phyloP scores from a whole-genome alignment of 2,329 filamentous ascomycete species.

The Alternaria ethzedia region DNA sequence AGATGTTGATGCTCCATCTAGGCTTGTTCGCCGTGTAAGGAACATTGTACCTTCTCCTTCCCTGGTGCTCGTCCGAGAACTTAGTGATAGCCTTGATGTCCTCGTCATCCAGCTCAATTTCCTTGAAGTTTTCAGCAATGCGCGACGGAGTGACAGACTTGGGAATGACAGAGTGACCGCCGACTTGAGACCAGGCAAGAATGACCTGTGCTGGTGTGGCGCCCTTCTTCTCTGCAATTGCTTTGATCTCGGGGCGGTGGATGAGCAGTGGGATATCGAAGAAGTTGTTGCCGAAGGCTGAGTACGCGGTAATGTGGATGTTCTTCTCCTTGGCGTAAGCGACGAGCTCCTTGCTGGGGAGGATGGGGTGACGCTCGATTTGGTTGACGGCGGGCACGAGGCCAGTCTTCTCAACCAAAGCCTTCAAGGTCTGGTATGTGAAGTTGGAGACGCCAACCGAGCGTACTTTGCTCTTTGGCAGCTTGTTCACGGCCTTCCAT shows the following conservation, averaged over 20 bases:
- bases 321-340: slow-evolving; percentile 39
- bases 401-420: slow-evolving; percentile 59
- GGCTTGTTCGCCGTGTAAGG: slow-evolving; percentile 54
- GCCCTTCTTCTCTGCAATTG: slow-evolving; percentile 67
- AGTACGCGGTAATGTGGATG: slow-evolving; percentile 43
- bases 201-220: slow-evolving; percentile 79
- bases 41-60: slow-evolving; percentile 62
- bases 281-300: slow-evolving; percentile 54
- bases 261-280: slow-evolving; percentile 66
- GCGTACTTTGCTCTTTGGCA: slow-evolving; percentile 47
- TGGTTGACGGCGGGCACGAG: slow-evolving; percentile 39
- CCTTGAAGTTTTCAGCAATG: slow-evolving; percentile 40
- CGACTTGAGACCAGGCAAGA: slow-evolving; percentile 84
- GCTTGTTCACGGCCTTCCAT: slow-evolving; percentile 49
- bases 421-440: slow-evolving; percentile 53
- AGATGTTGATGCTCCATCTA: slow-evolving; percentile 64
- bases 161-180: slow-evolving; percentile 39
- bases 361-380: slow-evolving; percentile 41
- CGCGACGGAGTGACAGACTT: slow-evolving; percentile 39
- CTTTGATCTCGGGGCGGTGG: slow-evolving; percentile 71
- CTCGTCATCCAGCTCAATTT: slow-evolving; percentile 32
- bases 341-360: slow-evolving; percentile 38
- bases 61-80: slow-evolving; percentile 60
- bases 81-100: slow-evolving; percentile 41
- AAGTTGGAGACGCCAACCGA: slow-evolving; percentile 42